These are phyloP conservation scores for Fusarium guadeloupense DNA, from an alignment of 2,329 filamentous ascomycete genomes.

Conservation along the genomic window DNA sequence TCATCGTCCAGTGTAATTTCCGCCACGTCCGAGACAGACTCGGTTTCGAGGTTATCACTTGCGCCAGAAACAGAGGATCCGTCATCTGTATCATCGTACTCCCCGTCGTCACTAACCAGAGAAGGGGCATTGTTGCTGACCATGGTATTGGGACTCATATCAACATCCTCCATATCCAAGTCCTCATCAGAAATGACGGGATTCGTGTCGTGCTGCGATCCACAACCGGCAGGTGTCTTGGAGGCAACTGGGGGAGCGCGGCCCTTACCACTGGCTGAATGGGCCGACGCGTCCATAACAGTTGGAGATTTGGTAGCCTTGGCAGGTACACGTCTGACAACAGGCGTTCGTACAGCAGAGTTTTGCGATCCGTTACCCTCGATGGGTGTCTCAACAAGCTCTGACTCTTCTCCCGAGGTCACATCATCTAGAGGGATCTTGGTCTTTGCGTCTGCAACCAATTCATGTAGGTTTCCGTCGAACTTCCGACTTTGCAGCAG, in stretches of 20 bases:
- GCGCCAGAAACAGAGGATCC: constrained; percentile 67
- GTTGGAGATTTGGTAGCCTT: constrained; percentile 64
- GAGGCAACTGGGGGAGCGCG: constrained; percentile 53
- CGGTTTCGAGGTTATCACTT: constrained; percentile 66
- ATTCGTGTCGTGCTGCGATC: constrained; percentile 33
- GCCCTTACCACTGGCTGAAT: constrained; percentile 68
- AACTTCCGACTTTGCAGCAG: constrained; percentile 71
- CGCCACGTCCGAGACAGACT: constrained; percentile 67
- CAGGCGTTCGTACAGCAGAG: constrained; percentile 48
- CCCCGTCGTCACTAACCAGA: constrained; percentile 81
- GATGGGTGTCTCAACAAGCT: constrained; percentile 46
- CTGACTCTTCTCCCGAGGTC: constrained; percentile 64
- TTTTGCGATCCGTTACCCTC: constrained; percentile 19
- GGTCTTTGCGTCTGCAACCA: constrained; percentile 68
- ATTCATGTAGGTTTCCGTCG: constrained; percentile 65
- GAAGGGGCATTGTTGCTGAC: constrained; percentile 81
- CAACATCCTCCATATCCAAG: constrained; percentile 64
- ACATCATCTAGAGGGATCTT: constrained; percentile 61
- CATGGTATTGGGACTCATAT: constrained; percentile 74
- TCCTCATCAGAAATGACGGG: constrained; percentile 54
- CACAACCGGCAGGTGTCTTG: constrained; percentile 48
- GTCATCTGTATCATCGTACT: constrained; percentile 77
- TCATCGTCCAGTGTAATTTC: constrained; percentile 71
- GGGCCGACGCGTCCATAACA: constrained; percentile 51
- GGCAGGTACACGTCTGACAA: constrained; percentile 67